Conservation (phyloP, 2,329 filamentous ascomycete genomes). For the Neofusicoccum kwambonambiense region DNA sequence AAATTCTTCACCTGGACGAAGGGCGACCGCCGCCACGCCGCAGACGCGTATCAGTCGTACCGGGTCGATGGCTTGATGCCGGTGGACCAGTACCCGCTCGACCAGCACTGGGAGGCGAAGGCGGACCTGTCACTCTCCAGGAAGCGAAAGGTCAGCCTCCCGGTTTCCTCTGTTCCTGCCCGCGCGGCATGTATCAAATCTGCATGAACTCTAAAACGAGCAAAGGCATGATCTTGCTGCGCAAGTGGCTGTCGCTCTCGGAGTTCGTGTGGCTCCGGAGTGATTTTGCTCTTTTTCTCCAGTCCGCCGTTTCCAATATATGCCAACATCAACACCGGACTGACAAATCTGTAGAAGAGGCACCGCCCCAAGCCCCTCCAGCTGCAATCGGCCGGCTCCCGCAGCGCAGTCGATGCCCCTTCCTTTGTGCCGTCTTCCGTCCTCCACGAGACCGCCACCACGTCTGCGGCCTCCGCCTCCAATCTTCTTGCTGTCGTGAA, state of each 20-base stretch:
- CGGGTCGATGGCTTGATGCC: conserved; percentile 40
- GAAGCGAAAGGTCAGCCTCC: conserved; percentile 5
- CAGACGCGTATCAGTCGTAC: conserved; percentile 27
- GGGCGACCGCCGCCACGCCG: conserved; percentile 32
- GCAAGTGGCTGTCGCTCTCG: background rate
- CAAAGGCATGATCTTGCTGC: background rate
- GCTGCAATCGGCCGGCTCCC: background rate
- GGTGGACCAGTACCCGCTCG: conserved; percentile 28
- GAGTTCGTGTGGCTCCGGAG: background rate
- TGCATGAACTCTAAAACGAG: background rate
- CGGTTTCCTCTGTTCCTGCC: background rate
- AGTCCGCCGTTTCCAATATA: background rate
- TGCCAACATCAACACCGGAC: background rate
- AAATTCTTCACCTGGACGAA: conserved; percentile 48
- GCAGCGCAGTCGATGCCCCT: background rate
- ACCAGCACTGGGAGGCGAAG: conserved; percentile 20
- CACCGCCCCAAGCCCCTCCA: conserved; percentile 9
- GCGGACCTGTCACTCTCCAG: conserved; percentile 20
- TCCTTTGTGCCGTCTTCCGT: conserved; percentile 28
- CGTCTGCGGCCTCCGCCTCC: conserved; percentile 29
- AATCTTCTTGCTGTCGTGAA: conserved; percentile 41
- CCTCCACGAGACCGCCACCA: conserved; percentile 30
- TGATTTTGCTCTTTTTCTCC: background rate
- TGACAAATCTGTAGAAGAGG: conserved; percentile 14
- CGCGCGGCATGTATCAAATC: background rate